Percentiles rank a stretch among this genome's conserved stretches.
Evolutionary conservation across 306 rosid genomes (phyloP).

Genomic region (Calophaca sinica): DNA sequence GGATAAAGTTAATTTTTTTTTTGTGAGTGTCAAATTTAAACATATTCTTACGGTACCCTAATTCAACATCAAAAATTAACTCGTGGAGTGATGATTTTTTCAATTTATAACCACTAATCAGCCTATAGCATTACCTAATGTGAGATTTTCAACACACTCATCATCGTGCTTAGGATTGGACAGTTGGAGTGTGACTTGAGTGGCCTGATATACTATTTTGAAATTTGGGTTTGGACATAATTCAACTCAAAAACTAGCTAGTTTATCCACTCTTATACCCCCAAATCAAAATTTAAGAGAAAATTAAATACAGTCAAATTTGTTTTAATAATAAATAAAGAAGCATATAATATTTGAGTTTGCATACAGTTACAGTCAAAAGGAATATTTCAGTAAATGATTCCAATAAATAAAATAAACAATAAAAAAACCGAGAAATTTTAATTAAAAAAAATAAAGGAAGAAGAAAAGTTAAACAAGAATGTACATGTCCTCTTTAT

Average conservation of each 20-base stretch:
- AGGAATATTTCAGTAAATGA: conserved; percentile 33
- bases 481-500: neutral
- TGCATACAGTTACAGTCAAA: conserved; percentile 30
- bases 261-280: no score
- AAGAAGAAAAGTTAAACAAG: neutral
- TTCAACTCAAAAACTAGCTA: no score
- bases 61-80: no score
- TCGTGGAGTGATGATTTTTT: no score
- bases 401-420: conserved; percentile 24
- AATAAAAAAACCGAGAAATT: conserved; percentile 23
- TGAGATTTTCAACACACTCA: no score
- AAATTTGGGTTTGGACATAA: no score
- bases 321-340: neutral
- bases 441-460: neutral
- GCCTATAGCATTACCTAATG: no score
- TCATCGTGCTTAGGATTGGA: no score
- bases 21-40: neutral
- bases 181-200: no score
- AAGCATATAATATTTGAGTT: neutral
- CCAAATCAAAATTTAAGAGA: neutral
- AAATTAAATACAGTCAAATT: neutral
- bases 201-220: no score
- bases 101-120: no score
- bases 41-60: no score
- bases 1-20: conserved; percentile 15